phyloP scores from a whole-genome alignment of 2,329 filamentous ascomycete species.

The Talaromyces sp. region DNA sequence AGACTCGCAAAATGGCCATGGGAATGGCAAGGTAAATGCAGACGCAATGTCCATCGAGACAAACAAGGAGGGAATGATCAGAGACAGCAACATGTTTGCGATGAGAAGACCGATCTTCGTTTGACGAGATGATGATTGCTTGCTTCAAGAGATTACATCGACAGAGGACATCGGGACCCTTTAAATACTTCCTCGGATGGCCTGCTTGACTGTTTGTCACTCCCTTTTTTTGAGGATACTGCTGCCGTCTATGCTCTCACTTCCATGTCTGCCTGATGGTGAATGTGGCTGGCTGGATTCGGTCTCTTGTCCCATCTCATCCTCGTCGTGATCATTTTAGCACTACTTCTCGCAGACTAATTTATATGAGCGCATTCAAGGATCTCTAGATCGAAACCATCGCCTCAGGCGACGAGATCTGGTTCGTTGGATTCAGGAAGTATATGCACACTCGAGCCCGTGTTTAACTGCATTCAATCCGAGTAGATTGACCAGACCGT shows the following conservation, averaged over 20 bases:
- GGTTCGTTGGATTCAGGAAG: neutral
- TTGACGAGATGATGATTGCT: neutral
- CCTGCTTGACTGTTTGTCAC: neutral
- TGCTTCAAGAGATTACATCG: neutral
- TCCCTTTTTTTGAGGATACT: neutral
- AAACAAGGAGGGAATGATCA: neutral
- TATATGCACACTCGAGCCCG: neutral
- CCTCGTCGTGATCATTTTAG: neutral
- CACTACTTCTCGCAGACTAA: neutral
- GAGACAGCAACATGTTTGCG: neutral
- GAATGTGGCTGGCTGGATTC: neutral
- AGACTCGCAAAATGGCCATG: constrained; percentile 1
- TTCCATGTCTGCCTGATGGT: neutral
- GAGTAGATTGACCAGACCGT: neutral
- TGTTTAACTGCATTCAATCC: neutral
- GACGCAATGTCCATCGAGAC: neutral
- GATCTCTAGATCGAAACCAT: neutral
- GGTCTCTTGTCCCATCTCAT: neutral
- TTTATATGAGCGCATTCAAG: neutral
- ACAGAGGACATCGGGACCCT: neutral
- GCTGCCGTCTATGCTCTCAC: neutral
- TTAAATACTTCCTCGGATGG: neutral
- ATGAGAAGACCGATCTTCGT: neutral
- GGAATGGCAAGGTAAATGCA: neutral
- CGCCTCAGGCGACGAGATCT: neutral